Conservation (phyloP, 2,329 filamentous ascomycete genomes). For the Cytospora piceicola region DNA sequence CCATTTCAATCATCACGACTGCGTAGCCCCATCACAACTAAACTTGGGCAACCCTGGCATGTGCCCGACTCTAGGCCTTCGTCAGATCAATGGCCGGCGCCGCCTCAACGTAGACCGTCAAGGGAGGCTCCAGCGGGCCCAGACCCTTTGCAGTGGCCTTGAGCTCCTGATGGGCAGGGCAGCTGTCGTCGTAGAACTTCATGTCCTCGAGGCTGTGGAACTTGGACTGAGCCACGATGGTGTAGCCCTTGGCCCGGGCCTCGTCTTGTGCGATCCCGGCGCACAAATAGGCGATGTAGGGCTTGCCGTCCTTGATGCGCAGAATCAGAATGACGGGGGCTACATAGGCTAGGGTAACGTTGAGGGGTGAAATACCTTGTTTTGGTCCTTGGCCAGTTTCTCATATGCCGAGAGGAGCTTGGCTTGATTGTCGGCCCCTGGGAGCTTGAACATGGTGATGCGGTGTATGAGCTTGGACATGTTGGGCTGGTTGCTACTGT, state of each 20-base stretch:
- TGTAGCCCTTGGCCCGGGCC: conserved; percentile 67
- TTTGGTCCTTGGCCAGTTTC: conserved; percentile 44
- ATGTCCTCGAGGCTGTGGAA: conserved; percentile 70
- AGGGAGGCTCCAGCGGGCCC: conserved; percentile 39
- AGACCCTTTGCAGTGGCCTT: conserved; percentile 43
- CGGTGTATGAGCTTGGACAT: conserved; percentile 53
- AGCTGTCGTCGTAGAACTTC: conserved; percentile 67
- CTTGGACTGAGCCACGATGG: conserved; percentile 63
- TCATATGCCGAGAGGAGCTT: conserved; percentile 51
- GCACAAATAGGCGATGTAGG: conserved; percentile 65
- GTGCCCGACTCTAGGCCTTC: conserved; percentile 9
- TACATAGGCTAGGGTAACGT: neutral
- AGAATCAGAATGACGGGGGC: neutral
- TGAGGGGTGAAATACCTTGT: conserved; percentile 43
- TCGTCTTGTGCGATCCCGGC: conserved; percentile 59
- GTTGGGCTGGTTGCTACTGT: conserved; percentile 5
- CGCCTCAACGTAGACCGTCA: conserved; percentile 48
- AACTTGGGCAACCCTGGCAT: neutral
- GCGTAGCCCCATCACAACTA: neutral
- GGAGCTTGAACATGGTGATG: conserved; percentile 59
- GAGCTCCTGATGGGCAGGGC: conserved; percentile 48
- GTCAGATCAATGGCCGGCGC: conserved; percentile 23
- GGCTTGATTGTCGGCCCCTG: conserved; percentile 48
- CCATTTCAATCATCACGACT: neutral
- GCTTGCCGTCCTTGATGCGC: conserved; percentile 64